phyloP scores from a whole-genome alignment of 2,329 filamentous ascomycete genomes.

The Colletotrichum sp. region DNA sequence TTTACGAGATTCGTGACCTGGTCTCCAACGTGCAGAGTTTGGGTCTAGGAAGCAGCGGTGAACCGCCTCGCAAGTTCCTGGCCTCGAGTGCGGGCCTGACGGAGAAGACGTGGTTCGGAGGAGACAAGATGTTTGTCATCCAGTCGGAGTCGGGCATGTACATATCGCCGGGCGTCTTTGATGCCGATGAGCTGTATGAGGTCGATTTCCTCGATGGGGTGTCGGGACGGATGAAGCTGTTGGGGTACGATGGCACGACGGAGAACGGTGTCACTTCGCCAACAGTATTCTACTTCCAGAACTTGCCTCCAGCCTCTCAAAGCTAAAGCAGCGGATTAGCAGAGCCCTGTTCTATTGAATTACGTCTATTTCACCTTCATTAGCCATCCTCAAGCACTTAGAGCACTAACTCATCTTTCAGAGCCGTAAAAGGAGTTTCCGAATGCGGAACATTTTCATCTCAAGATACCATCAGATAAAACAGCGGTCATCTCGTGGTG shows the following conservation, averaged over 20 bases:
- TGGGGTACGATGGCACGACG: background rate
- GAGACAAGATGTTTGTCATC: background rate
- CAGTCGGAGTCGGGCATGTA: background rate
- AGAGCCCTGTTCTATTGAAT: background rate
- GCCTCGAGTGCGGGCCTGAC: background rate
- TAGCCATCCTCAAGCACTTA: background rate
- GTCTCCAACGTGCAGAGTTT: background rate
- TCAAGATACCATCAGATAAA: background rate
- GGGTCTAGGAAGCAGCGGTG: background rate
- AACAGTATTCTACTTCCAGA: background rate
- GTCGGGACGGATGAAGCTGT: background rate
- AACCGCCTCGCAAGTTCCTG: background rate
- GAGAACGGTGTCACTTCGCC: background rate
- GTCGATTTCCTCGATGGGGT: background rate
- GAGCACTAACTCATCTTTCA: background rate
- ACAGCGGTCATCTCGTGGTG: background rate
- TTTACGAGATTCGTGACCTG: background rate
- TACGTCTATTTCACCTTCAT: background rate
- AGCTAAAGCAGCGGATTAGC: background rate
- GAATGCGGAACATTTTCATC: background rate
- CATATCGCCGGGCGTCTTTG: background rate
- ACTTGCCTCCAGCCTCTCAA: background rate
- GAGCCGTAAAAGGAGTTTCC: background rate
- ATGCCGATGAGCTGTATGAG: background rate
- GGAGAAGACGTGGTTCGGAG: background rate